Evolutionary conservation across 768 basidiomycete genomes (phyloP).

Genomic region (Lentinus brumalis): DNA sequence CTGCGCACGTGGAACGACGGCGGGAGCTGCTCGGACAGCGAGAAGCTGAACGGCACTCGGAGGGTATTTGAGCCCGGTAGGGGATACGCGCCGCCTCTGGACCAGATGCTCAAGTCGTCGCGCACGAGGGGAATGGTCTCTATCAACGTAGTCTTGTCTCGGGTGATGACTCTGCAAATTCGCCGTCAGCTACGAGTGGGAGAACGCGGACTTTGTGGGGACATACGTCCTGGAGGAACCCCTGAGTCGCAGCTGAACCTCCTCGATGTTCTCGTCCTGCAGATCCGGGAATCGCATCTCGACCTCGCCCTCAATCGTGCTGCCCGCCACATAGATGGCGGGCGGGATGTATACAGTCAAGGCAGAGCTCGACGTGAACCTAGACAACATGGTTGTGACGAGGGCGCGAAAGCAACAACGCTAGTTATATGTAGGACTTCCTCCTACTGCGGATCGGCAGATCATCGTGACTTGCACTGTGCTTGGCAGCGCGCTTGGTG

Average conservation of each 20-base stretch:
- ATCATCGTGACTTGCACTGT: too few relatives aligned
- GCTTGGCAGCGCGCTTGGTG: not conserved
- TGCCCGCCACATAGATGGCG: slow-evolving; percentile 6
- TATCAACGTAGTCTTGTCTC: not conserved
- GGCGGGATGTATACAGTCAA: slow-evolving; percentile 1
- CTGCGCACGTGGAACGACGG: slow-evolving; percentile 7
- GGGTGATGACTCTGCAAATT: not conserved
- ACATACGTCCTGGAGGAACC: slow-evolving; percentile 11
- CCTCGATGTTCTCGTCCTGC: slow-evolving; percentile 10
- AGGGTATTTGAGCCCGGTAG: slow-evolving; percentile 7
- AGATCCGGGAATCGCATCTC: slow-evolving; percentile 10
- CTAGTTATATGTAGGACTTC: too few relatives aligned
- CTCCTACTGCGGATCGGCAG: too few relatives aligned
- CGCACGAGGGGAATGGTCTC: too few relatives aligned
- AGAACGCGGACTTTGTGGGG: too few relatives aligned
- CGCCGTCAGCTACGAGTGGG: not conserved
- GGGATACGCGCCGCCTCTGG: slow-evolving; percentile 3
- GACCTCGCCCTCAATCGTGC: slow-evolving; percentile 13
- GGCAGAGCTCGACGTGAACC: not conserved
- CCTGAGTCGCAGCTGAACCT: slow-evolving; percentile 12
- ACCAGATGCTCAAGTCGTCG: not conserved
- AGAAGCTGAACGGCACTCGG: slow-evolving; percentile 12
- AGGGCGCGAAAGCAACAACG: not conserved
- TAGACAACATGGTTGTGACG: not conserved
- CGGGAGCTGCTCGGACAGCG: slow-evolving; percentile 9